These are phyloP conservation scores for Citrus trifoliata DNA, from an alignment of 345 rosid genomes.

Conservation along the genomic window DNA sequence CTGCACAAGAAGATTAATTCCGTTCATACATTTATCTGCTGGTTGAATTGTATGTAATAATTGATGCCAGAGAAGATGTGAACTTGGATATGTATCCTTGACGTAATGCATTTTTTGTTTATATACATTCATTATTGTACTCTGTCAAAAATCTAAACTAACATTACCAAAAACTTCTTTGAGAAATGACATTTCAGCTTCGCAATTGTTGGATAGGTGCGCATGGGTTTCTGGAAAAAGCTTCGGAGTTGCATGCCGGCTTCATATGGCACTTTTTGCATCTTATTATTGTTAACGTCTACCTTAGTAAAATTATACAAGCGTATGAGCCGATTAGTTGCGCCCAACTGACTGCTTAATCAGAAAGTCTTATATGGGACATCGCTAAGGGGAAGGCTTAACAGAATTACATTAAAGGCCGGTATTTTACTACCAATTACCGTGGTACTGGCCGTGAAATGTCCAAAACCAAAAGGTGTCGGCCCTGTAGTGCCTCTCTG, in stretches of 20 bases:
- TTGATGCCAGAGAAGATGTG: conserved; percentile 16
- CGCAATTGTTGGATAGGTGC: not conserved
- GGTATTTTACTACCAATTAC: not conserved
- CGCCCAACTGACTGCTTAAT: no score
- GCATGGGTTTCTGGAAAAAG: not conserved
- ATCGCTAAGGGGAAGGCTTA: no score
- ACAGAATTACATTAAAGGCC: no score
- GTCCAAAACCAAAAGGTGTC: not conserved
- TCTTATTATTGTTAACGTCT: not conserved
- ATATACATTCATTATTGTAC: conserved; percentile 15
- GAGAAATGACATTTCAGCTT: not conserved
- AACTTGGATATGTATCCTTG: conserved; percentile 8
- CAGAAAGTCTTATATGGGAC: no score
- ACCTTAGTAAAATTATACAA: no score
- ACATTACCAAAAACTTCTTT: conserved; percentile 7
- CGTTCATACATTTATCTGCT: not conserved
- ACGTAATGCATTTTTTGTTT: conserved; percentile 3
- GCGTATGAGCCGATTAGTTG: no score
- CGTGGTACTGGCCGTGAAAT: not conserved
- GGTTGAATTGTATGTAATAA: conserved; percentile 11
- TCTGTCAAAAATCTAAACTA: conserved; percentile 1
- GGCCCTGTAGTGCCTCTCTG: no score
- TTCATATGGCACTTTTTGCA: not conserved
- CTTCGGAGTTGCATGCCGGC: not conserved
- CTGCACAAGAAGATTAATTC: conserved; percentile 21